Conservation (phyloP, 1,284 basidiomycete genomes). For the Irpex rosettiformis region DNA sequence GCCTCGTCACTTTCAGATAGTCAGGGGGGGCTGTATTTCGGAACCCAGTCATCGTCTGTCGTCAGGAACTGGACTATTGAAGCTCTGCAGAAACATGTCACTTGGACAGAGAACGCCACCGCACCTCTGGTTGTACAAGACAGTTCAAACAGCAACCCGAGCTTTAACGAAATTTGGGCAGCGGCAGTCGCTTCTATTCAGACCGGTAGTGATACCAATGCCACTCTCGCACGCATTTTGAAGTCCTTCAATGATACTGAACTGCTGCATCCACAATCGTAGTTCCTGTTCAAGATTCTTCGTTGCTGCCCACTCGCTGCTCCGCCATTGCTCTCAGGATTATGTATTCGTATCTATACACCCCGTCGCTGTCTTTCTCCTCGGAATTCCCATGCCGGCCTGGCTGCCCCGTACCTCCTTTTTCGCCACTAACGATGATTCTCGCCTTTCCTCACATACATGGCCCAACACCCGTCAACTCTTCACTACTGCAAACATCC, state of each 20-base stretch:
- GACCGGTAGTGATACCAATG: conserved; percentile 17
- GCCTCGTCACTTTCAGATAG: conserved; percentile 52
- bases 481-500: not conserved
- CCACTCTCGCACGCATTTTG: conserved; percentile 42
- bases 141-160: conserved; percentile 35
- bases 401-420: not conserved
- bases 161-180: conserved; percentile 48
- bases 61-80: conserved; percentile 55
- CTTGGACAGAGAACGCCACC: conserved; percentile 52
- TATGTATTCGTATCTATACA: not conserved
- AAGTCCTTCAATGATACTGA: conserved; percentile 17
- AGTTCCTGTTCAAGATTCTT: not conserved
- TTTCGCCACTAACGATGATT: no score
- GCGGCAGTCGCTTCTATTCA: not conserved
- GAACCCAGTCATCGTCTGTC: conserved; percentile 42
- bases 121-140: conserved; percentile 50
- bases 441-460: no score
- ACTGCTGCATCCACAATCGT: conserved; percentile 17
- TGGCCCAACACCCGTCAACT: no score
- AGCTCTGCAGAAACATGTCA: conserved; percentile 32
- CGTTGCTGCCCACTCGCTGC: not conserved
- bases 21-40: conserved; percentile 54
- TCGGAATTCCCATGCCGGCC: not conserved
- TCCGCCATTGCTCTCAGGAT: not conserved
- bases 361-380: not conserved